A percentile compares a stretch with the other conserved stretches of the same genome.
Conservation (phyloP, 148 eudicot species). For the Cornus florida region DNA sequence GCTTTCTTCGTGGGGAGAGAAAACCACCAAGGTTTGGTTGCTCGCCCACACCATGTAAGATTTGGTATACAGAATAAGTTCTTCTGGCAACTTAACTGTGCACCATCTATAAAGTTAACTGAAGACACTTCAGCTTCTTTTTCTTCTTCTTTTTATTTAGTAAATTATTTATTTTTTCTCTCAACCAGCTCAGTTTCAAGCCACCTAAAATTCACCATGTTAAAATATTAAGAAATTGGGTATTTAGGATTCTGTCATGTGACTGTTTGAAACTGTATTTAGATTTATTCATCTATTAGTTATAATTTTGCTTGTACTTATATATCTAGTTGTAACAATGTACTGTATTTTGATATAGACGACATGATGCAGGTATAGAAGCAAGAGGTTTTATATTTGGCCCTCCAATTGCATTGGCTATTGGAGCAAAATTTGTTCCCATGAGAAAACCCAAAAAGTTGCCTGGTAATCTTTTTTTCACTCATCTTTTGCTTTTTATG, state of each 20-base stretch:
- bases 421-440: conserved; percentile 97
- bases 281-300: too few relatives aligned
- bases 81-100: too few relatives aligned
- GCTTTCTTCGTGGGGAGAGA: too few relatives aligned
- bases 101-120: too few relatives aligned
- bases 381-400: conserved; percentile 99
- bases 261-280: background rate
- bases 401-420: conserved; percentile 95
- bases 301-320: background rate
- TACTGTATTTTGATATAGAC: conserved; percentile 1
- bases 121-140: background rate
- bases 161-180: background rate
- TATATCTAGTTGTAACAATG: background rate
- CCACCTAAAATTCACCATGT: background rate
- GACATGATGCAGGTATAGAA: conserved; percentile 69
- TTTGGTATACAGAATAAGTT: too few relatives aligned
- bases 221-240: background rate
- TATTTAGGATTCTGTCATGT: background rate
- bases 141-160: background rate
- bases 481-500: background rate
- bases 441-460: conserved; percentile 89
- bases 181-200: background rate
- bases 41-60: too few relatives aligned
- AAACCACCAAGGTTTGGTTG: too few relatives aligned
- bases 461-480: conserved; percentile 52